These are phyloP conservation scores for Ambrosiella xylebori DNA, from an alignment of 2,329 filamentous ascomycete genomes.

Conservation along the genomic window DNA sequence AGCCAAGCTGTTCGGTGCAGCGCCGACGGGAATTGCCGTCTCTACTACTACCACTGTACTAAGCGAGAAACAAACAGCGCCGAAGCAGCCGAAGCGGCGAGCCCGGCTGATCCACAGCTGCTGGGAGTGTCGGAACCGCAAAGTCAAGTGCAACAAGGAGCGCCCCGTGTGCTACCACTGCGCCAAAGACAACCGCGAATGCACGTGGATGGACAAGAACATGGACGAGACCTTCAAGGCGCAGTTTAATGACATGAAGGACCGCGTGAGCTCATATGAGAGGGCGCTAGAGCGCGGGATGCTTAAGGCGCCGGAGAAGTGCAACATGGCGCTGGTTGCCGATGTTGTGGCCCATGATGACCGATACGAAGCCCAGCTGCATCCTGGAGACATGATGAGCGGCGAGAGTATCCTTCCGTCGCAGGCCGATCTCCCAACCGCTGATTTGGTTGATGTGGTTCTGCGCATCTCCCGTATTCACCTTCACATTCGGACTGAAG, in stretches of 20 bases:
- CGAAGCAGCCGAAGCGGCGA: constrained; percentile 33
- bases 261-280: constrained; percentile 58
- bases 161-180: constrained; percentile 52
- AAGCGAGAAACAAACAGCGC: no score
- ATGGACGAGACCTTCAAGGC: constrained; percentile 54
- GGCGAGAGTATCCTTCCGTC: constrained; percentile 19
- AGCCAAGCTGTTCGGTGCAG: no score
- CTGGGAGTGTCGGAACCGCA: constrained; percentile 54
- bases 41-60: no score
- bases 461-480: constrained; percentile 54
- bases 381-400: constrained; percentile 43
- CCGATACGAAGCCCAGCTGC: constrained; percentile 41
- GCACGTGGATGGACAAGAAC: constrained; percentile 23
- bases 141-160: constrained; percentile 61
- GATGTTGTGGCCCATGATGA: constrained; percentile 39
- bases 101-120: constrained; percentile 53
- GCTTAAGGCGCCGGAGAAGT: constrained; percentile 23
- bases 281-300: constrained; percentile 52
- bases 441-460: constrained; percentile 55
- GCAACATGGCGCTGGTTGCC: constrained; percentile 20
- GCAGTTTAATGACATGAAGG: constrained; percentile 59
- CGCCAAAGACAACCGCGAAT: constrained; percentile 13
- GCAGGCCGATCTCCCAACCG: constrained; percentile 37
- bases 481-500: constrained; percentile 58
- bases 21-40: no score